phyloP scores from a whole-genome alignment of 805 yeast genomes.

The Kodamaea kaohsiungensis region DNA sequence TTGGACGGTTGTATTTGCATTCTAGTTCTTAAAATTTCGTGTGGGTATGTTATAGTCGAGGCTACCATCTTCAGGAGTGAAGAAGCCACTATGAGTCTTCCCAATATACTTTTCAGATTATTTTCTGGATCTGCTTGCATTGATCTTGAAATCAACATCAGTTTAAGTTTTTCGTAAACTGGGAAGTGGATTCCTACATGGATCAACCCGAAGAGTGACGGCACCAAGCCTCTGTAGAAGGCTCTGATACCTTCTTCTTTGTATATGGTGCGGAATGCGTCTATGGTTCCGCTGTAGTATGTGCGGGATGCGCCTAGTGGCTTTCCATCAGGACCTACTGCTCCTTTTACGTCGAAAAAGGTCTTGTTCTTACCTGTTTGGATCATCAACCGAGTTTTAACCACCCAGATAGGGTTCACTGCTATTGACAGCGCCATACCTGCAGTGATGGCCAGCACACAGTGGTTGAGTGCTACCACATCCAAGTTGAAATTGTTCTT shows the following conservation, averaged over 20 bases:
- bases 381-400: slow-evolving; percentile 91
- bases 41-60: slow-evolving; percentile 88
- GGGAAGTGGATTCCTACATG: slow-evolving; percentile 98
- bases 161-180: slow-evolving; percentile 79
- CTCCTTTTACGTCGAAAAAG: slow-evolving; percentile 20
- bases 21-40: slow-evolving; percentile 89
- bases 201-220: slow-evolving; percentile 84
- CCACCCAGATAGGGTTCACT: slow-evolving; percentile 98
- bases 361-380: slow-evolving; percentile 57
- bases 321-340: slow-evolving; percentile 5
- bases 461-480: slow-evolving; percentile 38
- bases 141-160: slow-evolving; percentile 31
- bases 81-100: slow-evolving; percentile 56
- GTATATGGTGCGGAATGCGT: slow-evolving; percentile 82
- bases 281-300: slow-evolving; percentile 73
- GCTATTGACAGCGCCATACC: slow-evolving; percentile 82
- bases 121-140: slow-evolving; percentile 1
- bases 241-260: slow-evolving; percentile 74
- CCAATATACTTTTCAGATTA: slow-evolving; percentile 17
- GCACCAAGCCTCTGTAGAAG: slow-evolving; percentile 86
- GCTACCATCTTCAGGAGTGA: slow-evolving; percentile 86
- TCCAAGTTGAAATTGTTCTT: slow-evolving; percentile 24
- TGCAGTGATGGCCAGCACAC: slow-evolving; percentile 75
- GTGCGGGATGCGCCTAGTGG: slow-evolving; percentile 14
- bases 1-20: slow-evolving; percentile 63